phyloP scores from a whole-genome alignment of 2,329 filamentous ascomycete genomes.

The Dendryphion nanum region DNA sequence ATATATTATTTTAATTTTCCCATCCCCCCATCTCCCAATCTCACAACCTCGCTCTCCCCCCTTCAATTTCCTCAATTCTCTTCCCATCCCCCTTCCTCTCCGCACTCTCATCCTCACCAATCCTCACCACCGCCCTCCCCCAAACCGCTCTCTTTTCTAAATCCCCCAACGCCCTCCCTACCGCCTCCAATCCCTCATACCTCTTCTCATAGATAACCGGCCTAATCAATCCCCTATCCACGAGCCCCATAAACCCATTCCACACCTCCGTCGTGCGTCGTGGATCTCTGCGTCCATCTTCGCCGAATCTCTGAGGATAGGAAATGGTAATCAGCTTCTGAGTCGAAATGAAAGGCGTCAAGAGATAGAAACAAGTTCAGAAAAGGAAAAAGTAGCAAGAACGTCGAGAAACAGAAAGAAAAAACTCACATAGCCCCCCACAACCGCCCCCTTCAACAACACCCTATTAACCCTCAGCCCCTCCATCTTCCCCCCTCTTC shows the following conservation, averaged over 20 bases:
- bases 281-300: constrained; percentile 53
- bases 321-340: not conserved
- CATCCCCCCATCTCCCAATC: too few species aligned
- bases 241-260: constrained; percentile 50
- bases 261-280: constrained; percentile 50
- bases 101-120: constrained; percentile 23
- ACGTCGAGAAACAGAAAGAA: not conserved
- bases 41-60: constrained; percentile 10
- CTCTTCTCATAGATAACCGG: constrained; percentile 51
- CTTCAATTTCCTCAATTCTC: constrained; percentile 1
- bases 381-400: too few species aligned
- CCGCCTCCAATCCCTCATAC: constrained; percentile 52
- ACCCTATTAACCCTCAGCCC: constrained; percentile 55
- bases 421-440: constrained; percentile 53
- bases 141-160: constrained; percentile 51
- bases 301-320: constrained; percentile 52
- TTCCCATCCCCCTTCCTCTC: too few species aligned
- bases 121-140: constrained; percentile 57
- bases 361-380: too few species aligned
- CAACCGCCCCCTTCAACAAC: constrained; percentile 52
- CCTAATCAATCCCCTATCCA: constrained; percentile 49
- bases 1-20: constrained; percentile 11
- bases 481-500: constrained; percentile 53
- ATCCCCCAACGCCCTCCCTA: constrained; percentile 53
- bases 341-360: too few species aligned